Conservation (phyloP, 2,329 filamentous ascomycete genomes). For the Fusarium duplospermum region DNA sequence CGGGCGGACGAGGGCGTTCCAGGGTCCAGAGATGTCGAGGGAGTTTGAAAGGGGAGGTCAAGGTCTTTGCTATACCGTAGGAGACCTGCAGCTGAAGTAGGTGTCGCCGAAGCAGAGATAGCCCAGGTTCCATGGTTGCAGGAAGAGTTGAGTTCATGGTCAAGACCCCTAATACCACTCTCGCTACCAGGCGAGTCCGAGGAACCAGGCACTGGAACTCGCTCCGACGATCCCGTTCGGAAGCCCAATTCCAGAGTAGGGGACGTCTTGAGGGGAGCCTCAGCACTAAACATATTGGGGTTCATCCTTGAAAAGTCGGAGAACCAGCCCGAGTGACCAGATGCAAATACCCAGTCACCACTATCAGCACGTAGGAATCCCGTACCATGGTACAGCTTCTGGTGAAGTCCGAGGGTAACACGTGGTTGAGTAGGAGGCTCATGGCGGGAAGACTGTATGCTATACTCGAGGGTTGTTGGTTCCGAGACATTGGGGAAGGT, state of each 20-base stretch:
- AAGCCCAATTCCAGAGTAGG: conserved; percentile 58
- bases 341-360: conserved; percentile 52
- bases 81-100: conserved; percentile 48
- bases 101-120: conserved; percentile 49
- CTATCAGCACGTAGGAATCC: conserved; percentile 56
- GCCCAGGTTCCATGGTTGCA: conserved; percentile 55
- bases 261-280: conserved; percentile 43
- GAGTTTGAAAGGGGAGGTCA: conserved; percentile 41
- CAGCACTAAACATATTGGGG: conserved; percentile 45
- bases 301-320: conserved; percentile 48
- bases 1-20: conserved; percentile 44
- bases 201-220: conserved; percentile 17
- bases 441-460: conserved; percentile 43
- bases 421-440: conserved; percentile 39
- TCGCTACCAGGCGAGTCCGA: conserved; percentile 32
- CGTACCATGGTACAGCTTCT: conserved; percentile 49
- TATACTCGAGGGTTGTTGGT: conserved; percentile 53
- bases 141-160: conserved; percentile 40
- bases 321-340: conserved; percentile 47
- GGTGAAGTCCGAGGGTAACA: conserved; percentile 49
- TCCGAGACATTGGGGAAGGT: conserved; percentile 42
- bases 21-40: conserved; percentile 23
- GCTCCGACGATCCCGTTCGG: conserved; percentile 41
- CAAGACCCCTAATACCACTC: conserved; percentile 54
- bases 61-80: conserved; percentile 50